A percentile compares a stretch with the other conserved stretches of the same genome.
Conservation (phyloP, 306 rosid genomes). For the Pachyrhizus erosus region DNA sequence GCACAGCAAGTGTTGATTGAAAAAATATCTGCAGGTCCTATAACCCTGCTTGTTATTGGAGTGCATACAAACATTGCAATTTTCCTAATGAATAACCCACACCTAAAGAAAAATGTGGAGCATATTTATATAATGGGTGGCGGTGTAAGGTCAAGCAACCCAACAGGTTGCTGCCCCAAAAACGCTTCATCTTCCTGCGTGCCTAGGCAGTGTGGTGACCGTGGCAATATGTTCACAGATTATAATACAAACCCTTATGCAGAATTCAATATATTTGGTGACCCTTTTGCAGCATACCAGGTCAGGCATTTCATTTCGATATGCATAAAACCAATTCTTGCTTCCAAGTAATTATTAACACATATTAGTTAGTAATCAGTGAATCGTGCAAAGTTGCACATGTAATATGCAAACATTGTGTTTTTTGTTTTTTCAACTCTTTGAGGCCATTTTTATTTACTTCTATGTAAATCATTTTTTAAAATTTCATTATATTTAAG, state of each 20-base stretch:
- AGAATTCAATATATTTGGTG: constrained; percentile 87
- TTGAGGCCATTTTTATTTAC: too few species aligned
- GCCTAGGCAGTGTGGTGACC: constrained; percentile 83
- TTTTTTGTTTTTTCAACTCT: too few species aligned
- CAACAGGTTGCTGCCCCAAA: constrained; percentile 88
- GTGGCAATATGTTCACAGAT: constrained; percentile 77
- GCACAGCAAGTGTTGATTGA: constrained; percentile 89
- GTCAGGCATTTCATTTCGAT: constrained; percentile 43
- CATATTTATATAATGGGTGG: constrained; percentile 95
- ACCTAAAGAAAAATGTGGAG: constrained; percentile 77
- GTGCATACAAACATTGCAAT: constrained; percentile 82
- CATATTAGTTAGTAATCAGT: background rate
- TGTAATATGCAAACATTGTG: too few species aligned
- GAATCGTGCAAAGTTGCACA: background rate
- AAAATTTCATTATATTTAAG: too few species aligned
- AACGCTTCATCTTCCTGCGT: constrained; percentile 65
- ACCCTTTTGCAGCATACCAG: constrained; percentile 97
- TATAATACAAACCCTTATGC: constrained; percentile 82
- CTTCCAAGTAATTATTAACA: background rate
- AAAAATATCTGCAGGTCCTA: constrained; percentile 79
- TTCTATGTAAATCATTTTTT: too few species aligned
- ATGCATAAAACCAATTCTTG: background rate
- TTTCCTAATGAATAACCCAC: constrained; percentile 86
- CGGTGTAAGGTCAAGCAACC: constrained; percentile 82
- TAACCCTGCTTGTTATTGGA: constrained; percentile 65